Base-by-base conservation (phyloP, 2,329 filamentous ascomycete species). In the Sphaerostilbella broomeana region DNA sequence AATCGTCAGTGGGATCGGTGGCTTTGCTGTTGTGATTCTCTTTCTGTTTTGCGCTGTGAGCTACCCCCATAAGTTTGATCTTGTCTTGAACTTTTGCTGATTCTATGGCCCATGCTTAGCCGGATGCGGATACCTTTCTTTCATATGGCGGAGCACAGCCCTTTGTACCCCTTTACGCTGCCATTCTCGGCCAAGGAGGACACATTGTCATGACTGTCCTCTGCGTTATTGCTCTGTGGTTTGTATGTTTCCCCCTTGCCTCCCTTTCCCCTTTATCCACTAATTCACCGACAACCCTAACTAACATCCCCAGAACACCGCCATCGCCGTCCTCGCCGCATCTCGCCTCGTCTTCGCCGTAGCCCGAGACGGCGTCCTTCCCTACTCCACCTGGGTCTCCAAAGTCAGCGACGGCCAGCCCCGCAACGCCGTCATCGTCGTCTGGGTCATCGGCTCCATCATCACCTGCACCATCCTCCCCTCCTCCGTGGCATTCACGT, bases 311-410 rank as follows among this genome's bases (percentile, higher is more conserved):
- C 7, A 65, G 70, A 79, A 79, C 53, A 77, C 74, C 1, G 74
- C 73, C 1, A 73, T 79, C 40, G 72, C 74, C 15, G 69, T 77
- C 30, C 66, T 77, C 10, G 75, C 75, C 6, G 72, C 72, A 11
- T 79, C 75, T 4, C 69, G 75, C n/a, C 64, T 79, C 2, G 74
- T 80, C 47, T 79, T 77, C 53, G 76, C 75, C 28, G 75, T 80
- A 4, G 76, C 76, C 19, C 68, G 75, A 31, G 76, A 80, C 49
- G 73, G 75, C 24, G 73, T 79, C 15, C 61, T 79, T 3, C 75
- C 76, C 0, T 77, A 70, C 56, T 77, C 74, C 2, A 51, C 64
- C 22, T 77, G 75, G 71, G 76, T 79, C 29, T 70, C 73, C 4
- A 56, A 63, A 13, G 73, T 80, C 3, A 56, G 65, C 7, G 61